A percentile compares a stretch with the other conserved stretches of the same genome.
Conservation (phyloP, 345 rosid species). For the Heritiera fomes region DNA sequence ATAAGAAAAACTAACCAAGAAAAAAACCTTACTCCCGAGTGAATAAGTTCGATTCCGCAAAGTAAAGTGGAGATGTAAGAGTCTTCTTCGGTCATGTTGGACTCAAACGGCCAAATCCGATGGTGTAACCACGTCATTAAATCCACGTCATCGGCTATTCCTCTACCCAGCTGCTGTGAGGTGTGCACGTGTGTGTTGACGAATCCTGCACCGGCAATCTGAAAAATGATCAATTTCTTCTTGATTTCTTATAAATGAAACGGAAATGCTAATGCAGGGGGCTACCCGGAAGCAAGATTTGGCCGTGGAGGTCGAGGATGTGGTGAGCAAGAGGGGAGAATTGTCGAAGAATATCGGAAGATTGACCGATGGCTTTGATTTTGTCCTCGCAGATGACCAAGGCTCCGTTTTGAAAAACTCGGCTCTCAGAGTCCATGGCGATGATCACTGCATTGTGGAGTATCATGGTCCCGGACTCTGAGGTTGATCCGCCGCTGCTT, state of each 20-base stretch:
- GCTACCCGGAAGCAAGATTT: conserved; percentile 60
- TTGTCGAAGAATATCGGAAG: conserved; percentile 40
- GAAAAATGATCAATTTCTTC: neutral
- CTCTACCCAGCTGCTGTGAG: conserved; percentile 71
- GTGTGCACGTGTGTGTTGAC: conserved; percentile 72
- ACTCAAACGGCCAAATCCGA: conserved; percentile 76
- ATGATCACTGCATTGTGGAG: conserved; percentile 54
- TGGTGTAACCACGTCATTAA: conserved; percentile 65
- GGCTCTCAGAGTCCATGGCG: conserved; percentile 50
- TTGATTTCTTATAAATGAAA: neutral
- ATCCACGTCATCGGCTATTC: conserved; percentile 70
- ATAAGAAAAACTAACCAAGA: neutral
- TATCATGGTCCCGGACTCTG: conserved; percentile 21
- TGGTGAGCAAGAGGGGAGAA: conserved; percentile 41
- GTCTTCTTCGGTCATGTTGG: conserved; percentile 62
- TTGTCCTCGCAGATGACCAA: conserved; percentile 41
- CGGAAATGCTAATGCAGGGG: too few species aligned
- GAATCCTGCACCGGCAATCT: conserved; percentile 37
- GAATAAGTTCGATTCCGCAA: conserved; percentile 69
- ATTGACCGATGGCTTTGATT: conserved; percentile 61
- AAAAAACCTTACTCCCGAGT: conserved; percentile 51
- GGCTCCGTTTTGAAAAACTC: conserved; percentile 56
- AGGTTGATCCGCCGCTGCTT: conserved; percentile 10
- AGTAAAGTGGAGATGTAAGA: conserved; percentile 66
- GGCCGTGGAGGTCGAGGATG: conserved; percentile 53